Conservation (phyloP, 768 basidiomycete genomes). For the Kwoniella dendrophila region DNA sequence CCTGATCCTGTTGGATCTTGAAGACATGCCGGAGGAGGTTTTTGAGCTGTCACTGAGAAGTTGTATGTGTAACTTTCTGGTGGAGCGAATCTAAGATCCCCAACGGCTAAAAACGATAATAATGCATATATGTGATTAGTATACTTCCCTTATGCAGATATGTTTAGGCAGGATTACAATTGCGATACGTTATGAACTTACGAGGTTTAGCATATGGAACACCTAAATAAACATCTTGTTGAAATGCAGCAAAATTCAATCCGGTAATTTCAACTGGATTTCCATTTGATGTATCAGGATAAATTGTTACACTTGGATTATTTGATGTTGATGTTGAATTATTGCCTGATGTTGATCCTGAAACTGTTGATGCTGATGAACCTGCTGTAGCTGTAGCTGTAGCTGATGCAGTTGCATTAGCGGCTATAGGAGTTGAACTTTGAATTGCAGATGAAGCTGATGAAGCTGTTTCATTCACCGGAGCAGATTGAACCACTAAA, state of each 20-base stretch:
- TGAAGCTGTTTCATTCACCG: no score
- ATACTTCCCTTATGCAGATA: background rate
- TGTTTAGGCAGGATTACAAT: no score
- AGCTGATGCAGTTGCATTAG: background rate
- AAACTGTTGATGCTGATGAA: background rate
- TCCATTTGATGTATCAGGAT: conserved; percentile 31
- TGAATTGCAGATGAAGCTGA: no score
- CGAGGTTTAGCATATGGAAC: conserved; percentile 52
- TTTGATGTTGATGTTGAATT: background rate
- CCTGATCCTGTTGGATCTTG: conserved; percentile 29
- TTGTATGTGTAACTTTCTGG: conserved; percentile 38
- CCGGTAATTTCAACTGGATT: conserved; percentile 34
- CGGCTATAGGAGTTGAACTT: background rate
- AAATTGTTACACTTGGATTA: conserved; percentile 35
- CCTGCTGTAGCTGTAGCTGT: background rate
- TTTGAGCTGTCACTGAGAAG: conserved; percentile 36
- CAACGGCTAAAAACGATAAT: conserved; percentile 31
- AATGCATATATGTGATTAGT: background rate
- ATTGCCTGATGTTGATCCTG: conserved; percentile 11
- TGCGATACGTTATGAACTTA: conserved; percentile 18
- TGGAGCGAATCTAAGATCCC: conserved; percentile 39
- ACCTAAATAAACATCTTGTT: conserved; percentile 46
- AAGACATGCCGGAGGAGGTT: conserved; percentile 43
- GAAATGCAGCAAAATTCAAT: conserved; percentile 19
- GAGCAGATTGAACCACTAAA: no score